Percentiles rank a stretch among this genome's conserved stretches.
Evolutionary conservation across 2,329 filamentous ascomycete genomes (phyloP).

Genomic region (Ascochyta clinopodiicola): DNA sequence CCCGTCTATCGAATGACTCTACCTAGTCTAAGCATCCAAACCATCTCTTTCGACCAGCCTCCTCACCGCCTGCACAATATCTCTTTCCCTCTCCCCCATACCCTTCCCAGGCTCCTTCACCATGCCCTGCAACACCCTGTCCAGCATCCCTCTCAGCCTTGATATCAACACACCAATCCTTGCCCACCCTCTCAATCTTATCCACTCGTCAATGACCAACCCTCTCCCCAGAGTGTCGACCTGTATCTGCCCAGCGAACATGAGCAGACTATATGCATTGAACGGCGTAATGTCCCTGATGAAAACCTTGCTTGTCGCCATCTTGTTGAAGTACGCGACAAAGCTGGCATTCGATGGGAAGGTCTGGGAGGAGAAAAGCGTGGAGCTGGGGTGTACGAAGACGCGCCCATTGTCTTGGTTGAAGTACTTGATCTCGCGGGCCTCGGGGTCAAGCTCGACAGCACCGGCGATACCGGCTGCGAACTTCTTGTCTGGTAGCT

Average conservation of each 20-base stretch:
- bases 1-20: not conserved
- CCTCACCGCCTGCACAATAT: constrained; percentile 77
- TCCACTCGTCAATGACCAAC: constrained; percentile 89
- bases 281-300: constrained; percentile 91
- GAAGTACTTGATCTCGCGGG: constrained; percentile 90
- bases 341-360: constrained; percentile 79
- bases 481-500: constrained; percentile 96
- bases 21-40: constrained; percentile 62
- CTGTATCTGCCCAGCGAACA: constrained; percentile 85
- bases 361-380: constrained; percentile 80
- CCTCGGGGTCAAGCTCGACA: constrained; percentile 91
- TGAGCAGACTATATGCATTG: constrained; percentile 84
- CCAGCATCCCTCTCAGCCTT: constrained; percentile 82
- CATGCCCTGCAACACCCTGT: constrained; percentile 80
- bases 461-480: constrained; percentile 85
- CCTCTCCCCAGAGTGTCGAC: constrained; percentile 89
- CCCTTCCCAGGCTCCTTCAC: constrained; percentile 75
- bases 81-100: constrained; percentile 55
- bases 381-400: constrained; percentile 90
- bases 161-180: constrained; percentile 90
- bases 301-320: constrained; percentile 91
- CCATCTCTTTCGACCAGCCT: constrained; percentile 90
- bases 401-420: constrained; percentile 67
- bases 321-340: constrained; percentile 89
- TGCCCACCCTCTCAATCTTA: constrained; percentile 87